Evolutionary conservation across 2,329 filamentous ascomycete species (phyloP).

Genomic region (Talaromyces sp.): DNA sequence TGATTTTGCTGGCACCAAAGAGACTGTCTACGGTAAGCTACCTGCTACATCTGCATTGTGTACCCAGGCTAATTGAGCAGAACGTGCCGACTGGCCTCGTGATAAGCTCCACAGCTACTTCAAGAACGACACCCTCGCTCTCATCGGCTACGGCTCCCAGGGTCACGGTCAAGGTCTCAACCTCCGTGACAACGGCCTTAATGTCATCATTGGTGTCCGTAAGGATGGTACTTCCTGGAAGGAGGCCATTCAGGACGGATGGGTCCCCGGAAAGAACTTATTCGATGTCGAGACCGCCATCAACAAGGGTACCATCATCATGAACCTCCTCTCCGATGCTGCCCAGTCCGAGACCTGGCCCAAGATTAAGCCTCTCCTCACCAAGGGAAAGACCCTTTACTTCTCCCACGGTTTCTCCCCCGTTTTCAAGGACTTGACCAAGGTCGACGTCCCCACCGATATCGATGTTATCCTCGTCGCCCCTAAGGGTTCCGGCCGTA

Average conservation of each 20-base stretch:
- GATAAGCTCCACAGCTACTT: constrained; percentile 99
- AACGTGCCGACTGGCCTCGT: constrained; percentile 96
- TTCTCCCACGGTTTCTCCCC: constrained; percentile 99
- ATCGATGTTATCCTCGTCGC: constrained; percentile 99
- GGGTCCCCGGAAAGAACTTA: constrained; percentile 97
- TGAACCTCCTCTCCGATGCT: constrained; percentile 98
- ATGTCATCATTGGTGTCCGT: constrained; percentile 97
- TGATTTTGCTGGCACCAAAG: constrained; percentile 94
- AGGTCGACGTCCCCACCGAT: constrained; percentile 92
- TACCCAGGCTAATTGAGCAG: constrained; percentile 46
- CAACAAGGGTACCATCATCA: constrained; percentile 86
- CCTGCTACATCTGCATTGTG: not conserved
- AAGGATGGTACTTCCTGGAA: constrained; percentile 99
- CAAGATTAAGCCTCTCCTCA: constrained; percentile 93
- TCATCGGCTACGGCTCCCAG: constrained; percentile 98
- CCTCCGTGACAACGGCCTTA: constrained; percentile 98
- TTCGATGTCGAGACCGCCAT: constrained; percentile 99
- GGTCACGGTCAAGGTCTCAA: constrained; percentile 99
- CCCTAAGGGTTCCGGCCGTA: constrained; percentile 98
- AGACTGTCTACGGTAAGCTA: constrained; percentile 69
- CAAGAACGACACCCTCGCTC: constrained; percentile 98
- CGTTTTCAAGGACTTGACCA: constrained; percentile 99
- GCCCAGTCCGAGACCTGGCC: constrained; percentile 99
- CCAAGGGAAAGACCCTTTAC: constrained; percentile 99
- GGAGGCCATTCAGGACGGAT: constrained; percentile 94